A percentile compares a stretch with the other conserved stretches of the same genome.
Conservation (phyloP, 768 basidiomycete genomes). For the Favolaschia claudopus region DNA sequence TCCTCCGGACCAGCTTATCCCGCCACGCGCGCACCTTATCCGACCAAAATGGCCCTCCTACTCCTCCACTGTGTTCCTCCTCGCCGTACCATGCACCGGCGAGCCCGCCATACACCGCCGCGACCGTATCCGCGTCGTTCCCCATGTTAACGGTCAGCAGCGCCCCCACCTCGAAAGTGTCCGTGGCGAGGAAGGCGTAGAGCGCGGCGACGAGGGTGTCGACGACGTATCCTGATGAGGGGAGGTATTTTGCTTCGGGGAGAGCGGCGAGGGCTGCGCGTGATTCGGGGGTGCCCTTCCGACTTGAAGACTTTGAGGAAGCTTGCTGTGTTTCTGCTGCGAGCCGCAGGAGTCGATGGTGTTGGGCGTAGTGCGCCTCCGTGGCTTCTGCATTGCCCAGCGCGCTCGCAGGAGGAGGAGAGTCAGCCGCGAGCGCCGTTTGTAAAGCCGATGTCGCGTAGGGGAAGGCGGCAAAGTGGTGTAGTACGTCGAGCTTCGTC, state of each 20-base stretch:
- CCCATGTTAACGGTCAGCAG: constrained; percentile 54
- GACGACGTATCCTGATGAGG: constrained; percentile 49
- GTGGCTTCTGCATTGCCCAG: constrained; percentile 31
- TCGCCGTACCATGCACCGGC: constrained; percentile 53
- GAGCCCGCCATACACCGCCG: constrained; percentile 53
- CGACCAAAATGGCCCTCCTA: constrained; percentile 44
- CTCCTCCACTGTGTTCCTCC: constrained; percentile 3
- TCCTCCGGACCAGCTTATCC: constrained; percentile 37
- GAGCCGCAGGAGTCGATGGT: constrained; percentile 50
- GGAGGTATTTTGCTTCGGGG: constrained; percentile 38
- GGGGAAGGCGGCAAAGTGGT: constrained; percentile 47
- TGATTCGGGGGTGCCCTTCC: neutral
- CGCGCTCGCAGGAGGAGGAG: constrained; percentile 23
- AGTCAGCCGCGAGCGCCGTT: constrained; percentile 40
- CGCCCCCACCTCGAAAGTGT: constrained; percentile 53
- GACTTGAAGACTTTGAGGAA: neutral
- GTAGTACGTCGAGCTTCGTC: constrained; percentile 49
- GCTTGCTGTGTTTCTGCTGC: constrained; percentile 36
- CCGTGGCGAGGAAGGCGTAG: constrained; percentile 53
- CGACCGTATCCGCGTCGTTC: constrained; percentile 54
- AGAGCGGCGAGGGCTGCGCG: constrained; percentile 22
- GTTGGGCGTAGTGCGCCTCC: constrained; percentile 41
- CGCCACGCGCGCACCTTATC: constrained; percentile 45
- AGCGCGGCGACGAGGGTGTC: constrained; percentile 50
- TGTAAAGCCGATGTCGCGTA: constrained; percentile 39